Conservation (phyloP, 2,329 filamentous ascomycete genomes). For the Colletotrichum plurivorum region DNA sequence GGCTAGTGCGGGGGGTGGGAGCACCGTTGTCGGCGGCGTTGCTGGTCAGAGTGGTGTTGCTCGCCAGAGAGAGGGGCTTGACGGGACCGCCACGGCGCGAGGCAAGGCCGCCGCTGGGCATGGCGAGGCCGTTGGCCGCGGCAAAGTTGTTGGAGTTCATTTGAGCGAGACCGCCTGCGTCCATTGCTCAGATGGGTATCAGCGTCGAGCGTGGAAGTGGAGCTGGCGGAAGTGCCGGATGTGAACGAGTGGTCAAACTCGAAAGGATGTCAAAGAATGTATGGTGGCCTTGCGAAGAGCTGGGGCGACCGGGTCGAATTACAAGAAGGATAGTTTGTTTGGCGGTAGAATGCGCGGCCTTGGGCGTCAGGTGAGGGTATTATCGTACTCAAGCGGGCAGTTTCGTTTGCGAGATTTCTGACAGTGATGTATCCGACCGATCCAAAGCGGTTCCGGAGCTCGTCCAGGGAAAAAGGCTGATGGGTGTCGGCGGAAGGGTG, state of each 20-base stretch:
- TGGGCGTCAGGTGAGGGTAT: conserved; percentile 40
- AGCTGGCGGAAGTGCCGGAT: conserved; percentile 19
- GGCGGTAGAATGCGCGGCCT: conserved; percentile 23
- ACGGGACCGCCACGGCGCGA: conserved; percentile 88
- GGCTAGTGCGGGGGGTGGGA: conserved; percentile 91
- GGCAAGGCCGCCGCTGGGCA: conserved; percentile 85
- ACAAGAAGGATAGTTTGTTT: conserved; percentile 39
- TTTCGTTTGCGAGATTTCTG: conserved; percentile 4
- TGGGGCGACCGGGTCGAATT: conserved; percentile 41
- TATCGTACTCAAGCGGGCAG: conserved; percentile 38
- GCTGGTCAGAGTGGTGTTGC: conserved; percentile 74
- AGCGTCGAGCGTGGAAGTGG: conserved; percentile 19
- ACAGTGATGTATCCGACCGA: conserved; percentile 30
- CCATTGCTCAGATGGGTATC: conserved; percentile 70
- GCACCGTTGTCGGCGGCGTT: conserved; percentile 77
- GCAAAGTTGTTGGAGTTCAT: conserved; percentile 92
- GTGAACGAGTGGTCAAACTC: conserved; percentile 34
- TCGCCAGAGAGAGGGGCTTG: conserved; percentile 88
- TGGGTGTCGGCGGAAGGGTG: conserved; percentile 41
- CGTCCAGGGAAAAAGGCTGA: conserved; percentile 11
- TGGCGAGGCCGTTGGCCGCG: conserved; percentile 79
- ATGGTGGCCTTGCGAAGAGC: conserved; percentile 33
- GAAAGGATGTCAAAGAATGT: conserved; percentile 31
- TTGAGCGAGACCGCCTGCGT: conserved; percentile 99
- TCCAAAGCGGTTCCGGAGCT: conserved; percentile 30